Evolutionary conservation across 345 rosid genomes (phyloP).

Genomic region (Salix udensis): DNA sequence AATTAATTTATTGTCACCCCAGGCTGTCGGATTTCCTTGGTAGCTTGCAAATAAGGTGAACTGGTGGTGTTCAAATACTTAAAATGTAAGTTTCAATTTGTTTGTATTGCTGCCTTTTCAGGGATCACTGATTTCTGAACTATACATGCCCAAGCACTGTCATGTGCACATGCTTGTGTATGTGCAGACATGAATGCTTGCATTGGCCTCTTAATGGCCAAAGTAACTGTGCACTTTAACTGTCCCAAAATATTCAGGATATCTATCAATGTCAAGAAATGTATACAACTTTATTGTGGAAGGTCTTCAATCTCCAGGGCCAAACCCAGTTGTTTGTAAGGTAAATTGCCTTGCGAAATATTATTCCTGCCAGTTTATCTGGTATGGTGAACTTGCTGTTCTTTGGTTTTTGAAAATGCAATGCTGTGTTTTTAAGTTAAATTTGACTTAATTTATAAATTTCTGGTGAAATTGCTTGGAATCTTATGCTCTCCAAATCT

Average conservation of each 20-base stretch:
- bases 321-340: not conserved
- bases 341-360: not conserved
- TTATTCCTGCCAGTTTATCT: not conserved
- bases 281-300: constrained; percentile 1
- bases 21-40: constrained; percentile 72
- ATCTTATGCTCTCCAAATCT: not conserved
- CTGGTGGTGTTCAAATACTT: not conserved
- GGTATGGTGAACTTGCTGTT: not conserved
- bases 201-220: not conserved
- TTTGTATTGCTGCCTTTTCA: not conserved
- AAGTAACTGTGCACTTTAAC: not conserved
- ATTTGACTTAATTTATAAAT: not conserved
- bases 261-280: constrained; percentile 6
- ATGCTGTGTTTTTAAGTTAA: not conserved
- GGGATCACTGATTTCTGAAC: not conserved
- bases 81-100: constrained; percentile 3
- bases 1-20: constrained; percentile 17
- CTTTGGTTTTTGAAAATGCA: not conserved
- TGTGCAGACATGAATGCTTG: not conserved
- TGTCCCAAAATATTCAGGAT: not conserved
- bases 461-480: not conserved
- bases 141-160: not conserved
- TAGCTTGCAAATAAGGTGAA: constrained; percentile 36
- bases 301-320: constrained; percentile 3
- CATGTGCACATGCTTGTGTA: not conserved